A percentile compares a stretch with the other conserved stretches of the same genome.
Conservation (phyloP, 805 yeast species). For the Candida loeiensis region DNA sequence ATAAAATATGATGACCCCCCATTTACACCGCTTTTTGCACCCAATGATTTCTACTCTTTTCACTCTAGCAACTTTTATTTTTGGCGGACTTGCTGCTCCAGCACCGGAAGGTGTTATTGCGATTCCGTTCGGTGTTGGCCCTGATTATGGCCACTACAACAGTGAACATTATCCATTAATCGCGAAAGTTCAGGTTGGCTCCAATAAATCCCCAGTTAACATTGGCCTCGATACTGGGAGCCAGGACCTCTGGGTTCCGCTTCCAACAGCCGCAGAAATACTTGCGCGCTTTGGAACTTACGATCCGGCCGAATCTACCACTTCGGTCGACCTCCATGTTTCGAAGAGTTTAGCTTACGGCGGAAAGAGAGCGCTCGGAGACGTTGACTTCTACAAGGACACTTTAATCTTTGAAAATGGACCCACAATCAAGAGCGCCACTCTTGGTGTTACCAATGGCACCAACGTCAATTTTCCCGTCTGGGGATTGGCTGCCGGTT, state of each 20-base stretch:
- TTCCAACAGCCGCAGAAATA: neutral
- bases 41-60: no score
- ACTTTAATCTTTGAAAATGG: neutral
- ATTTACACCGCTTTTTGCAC: no score
- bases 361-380: constrained; percentile 12
- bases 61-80: no score
- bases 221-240: constrained; percentile 9
- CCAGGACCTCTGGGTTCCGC: constrained; percentile 8
- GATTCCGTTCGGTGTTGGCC: no score
- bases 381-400: constrained; percentile 44
- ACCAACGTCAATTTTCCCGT: neutral
- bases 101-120: no score
- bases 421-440: constrained; percentile 14
- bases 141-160: no score
- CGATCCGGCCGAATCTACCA: constrained; percentile 9
- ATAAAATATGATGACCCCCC: no score
- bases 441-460: neutral
- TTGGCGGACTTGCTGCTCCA: no score
- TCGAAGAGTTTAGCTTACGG: constrained; percentile 1
- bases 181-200: neutral
- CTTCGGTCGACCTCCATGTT: constrained; percentile 3
- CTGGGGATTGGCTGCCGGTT: constrained; percentile 16
- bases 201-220: neutral
- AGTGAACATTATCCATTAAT: neutral
- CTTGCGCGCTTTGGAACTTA: constrained; percentile 8